Evolutionary conservation across 1,284 basidiomycete genomes (phyloP).

Genomic region (Phellopilus nigrolimitatus): DNA sequence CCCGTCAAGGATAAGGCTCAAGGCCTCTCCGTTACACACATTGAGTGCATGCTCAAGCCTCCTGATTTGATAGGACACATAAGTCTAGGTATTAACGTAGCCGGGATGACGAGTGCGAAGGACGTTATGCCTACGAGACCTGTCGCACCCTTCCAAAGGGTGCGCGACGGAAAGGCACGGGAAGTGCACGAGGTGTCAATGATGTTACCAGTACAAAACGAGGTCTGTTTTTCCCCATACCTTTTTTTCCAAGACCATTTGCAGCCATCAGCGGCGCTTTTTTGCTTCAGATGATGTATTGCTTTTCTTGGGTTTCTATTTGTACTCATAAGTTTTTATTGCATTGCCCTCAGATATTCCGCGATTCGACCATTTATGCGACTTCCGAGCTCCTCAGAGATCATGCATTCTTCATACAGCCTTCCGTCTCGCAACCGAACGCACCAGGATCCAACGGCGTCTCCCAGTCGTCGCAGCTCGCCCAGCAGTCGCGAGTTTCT

Average conservation of each 20-base stretch:
- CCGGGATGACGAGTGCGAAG: conserved; percentile 41
- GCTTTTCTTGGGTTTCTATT: too few relatives aligned
- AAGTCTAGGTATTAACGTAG: conserved; percentile 46
- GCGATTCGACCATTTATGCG: conserved; percentile 33
- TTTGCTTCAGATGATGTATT: too few relatives aligned
- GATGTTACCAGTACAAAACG: conserved; percentile 45
- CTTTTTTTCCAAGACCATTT: not conserved
- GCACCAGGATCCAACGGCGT: not conserved
- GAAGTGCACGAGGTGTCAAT: conserved; percentile 64
- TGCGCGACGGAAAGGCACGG: conserved; percentile 58
- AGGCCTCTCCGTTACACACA: conserved; percentile 66
- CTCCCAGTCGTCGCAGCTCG: conserved; percentile 28
- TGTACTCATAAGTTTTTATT: too few relatives aligned
- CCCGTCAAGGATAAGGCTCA: conserved; percentile 47
- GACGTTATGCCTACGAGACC: conserved; percentile 63
- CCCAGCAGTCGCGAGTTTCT: conserved; percentile 50
- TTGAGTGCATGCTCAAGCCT: conserved; percentile 76
- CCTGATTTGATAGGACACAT: conserved; percentile 79
- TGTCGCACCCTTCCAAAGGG: conserved; percentile 65
- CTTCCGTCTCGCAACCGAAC: conserved; percentile 23
- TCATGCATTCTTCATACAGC: conserved; percentile 54
- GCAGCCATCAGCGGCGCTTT: too few relatives aligned
- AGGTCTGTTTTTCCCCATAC: conserved; percentile 32
- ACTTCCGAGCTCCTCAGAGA: conserved; percentile 54
- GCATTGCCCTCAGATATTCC: not conserved